Percentiles rank a stretch among this genome's conserved stretches.
These are phyloP conservation scores for Solanum gracilifrons DNA, from an alignment of 257 asterid species.

Conservation along the genomic window DNA sequence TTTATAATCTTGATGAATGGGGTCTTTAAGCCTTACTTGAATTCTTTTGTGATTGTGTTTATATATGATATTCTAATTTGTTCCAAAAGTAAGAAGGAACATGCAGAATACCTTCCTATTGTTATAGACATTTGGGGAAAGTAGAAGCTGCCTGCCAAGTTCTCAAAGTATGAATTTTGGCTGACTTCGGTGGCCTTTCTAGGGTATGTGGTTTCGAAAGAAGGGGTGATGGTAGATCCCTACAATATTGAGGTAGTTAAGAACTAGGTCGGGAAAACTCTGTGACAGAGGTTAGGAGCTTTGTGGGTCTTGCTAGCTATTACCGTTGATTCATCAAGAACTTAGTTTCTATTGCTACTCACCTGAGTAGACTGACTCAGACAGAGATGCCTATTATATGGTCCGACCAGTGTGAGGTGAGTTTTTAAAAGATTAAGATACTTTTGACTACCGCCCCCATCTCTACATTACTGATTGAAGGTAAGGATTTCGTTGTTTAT, in stretches of 20 bases:
- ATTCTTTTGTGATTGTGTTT: too few species aligned
- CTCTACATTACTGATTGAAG: not conserved
- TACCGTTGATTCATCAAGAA: not conserved
- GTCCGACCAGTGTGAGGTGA: not conserved
- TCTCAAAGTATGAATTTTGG: not conserved
- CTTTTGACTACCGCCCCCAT: not conserved
- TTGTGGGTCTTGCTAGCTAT: not conserved
- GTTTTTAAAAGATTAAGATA: not conserved
- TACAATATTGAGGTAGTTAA: not conserved
- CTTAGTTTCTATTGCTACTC: not conserved
- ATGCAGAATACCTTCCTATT: not conserved
- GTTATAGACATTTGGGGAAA: not conserved
- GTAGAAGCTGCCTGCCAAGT: not conserved
- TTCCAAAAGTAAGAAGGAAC: not conserved
- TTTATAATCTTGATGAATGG: not conserved
- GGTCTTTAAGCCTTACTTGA: not conserved
- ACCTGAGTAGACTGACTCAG: not conserved
- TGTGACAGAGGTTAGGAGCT: not conserved
- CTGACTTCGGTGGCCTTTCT: not conserved
- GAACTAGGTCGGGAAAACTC: not conserved
- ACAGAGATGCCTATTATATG: not conserved
- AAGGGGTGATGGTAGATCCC: not conserved
- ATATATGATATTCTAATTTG: not conserved
- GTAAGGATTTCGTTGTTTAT: not conserved
- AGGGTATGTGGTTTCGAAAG: not conserved